Conservation (phyloP, 169 alveolate genomes). For the Haemoproteus tartakovskyi region DNA sequence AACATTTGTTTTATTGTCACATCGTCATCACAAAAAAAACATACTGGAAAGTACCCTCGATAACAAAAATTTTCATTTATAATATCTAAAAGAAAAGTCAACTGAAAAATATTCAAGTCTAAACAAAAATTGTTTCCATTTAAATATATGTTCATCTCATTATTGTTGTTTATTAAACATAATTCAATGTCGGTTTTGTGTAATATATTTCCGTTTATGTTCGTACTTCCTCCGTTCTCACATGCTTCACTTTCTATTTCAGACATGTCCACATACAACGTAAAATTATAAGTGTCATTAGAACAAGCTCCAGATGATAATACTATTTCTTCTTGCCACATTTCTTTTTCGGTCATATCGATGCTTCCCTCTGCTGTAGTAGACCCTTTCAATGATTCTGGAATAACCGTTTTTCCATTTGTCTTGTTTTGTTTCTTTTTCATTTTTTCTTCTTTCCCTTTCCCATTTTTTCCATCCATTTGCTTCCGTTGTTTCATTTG, state of each 20-base stretch:
- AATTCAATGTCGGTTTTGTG: conserved; percentile 37
- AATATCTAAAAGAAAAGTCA: conserved; percentile 49
- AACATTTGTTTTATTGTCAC: conserved; percentile 18
- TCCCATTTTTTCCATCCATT: background rate
- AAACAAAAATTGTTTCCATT: conserved; percentile 36
- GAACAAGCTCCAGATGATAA: background rate
- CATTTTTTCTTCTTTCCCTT: background rate
- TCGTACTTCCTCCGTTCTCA: conserved; percentile 65
- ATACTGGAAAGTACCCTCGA: conserved; percentile 57
- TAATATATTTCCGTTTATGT: conserved; percentile 48
- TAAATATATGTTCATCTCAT: conserved; percentile 32
- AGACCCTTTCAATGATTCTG: background rate
- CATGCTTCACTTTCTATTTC: conserved; percentile 56
- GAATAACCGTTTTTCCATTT: background rate
- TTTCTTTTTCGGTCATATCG: background rate
- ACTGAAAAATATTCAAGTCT: conserved; percentile 53
- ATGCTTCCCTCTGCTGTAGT: background rate
- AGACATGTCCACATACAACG: conserved; percentile 41
- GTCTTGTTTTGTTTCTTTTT: background rate
- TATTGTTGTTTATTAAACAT: conserved; percentile 29
- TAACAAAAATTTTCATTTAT: conserved; percentile 66
- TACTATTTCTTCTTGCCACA: background rate
- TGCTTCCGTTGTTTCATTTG: conserved; percentile 5
- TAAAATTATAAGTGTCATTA: conserved; percentile 20
- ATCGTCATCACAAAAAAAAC: conserved; percentile 48